Conservation (phyloP, 176 grass and related monocot species). For the Musa troglodytarum region DNA sequence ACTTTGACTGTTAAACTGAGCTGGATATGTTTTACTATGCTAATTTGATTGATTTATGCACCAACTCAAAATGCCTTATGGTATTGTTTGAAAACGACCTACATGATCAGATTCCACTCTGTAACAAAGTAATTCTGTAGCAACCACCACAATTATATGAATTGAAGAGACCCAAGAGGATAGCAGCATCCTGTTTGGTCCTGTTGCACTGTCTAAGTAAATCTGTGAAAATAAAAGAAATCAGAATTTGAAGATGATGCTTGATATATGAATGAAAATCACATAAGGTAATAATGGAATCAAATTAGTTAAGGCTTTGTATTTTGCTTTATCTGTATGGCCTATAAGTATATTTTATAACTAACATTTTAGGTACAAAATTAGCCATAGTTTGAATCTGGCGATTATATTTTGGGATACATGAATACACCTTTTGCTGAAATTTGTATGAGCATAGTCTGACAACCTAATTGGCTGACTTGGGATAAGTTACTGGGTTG, state of each 20-base stretch:
- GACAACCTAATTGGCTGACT: background rate
- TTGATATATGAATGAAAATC: background rate
- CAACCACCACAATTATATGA: too few species aligned
- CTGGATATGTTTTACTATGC: background rate
- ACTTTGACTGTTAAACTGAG: background rate
- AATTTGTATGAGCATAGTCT: background rate
- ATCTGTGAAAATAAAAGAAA: background rate
- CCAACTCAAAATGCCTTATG: too few species aligned
- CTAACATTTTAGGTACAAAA: too few species aligned
- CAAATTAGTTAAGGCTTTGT: background rate
- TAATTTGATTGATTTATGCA: too few species aligned
- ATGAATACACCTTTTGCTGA: background rate
- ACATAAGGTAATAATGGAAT: background rate
- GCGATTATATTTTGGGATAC: too few species aligned
- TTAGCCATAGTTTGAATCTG: too few species aligned
- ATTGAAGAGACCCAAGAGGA: too few species aligned
- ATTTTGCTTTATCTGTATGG: background rate
- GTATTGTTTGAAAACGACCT: too few species aligned
- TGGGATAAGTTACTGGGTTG: background rate
- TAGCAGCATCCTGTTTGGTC: background rate
- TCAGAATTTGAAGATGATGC: background rate
- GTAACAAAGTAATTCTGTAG: too few species aligned
- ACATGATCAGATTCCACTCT: background rate
- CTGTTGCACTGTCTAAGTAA: background rate
- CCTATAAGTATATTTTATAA: too few species aligned